Evolutionary conservation across 2,329 filamentous ascomycete species (phyloP), one percentile per base, ranked within the genome.

Genomic region (Hypoxylon sp.): DNA sequence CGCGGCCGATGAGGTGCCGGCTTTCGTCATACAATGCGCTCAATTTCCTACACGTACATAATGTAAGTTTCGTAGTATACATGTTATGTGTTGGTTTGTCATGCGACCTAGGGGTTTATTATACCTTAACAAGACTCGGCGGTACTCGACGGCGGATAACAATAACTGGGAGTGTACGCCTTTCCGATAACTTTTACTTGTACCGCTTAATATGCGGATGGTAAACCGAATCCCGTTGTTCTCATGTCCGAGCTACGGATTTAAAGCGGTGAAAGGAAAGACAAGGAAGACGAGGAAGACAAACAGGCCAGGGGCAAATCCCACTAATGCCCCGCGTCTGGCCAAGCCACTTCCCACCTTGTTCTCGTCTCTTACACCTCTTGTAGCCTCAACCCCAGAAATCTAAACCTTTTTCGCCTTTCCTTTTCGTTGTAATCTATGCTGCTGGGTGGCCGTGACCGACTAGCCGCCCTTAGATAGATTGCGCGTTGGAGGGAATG

Each of bases 321-420:
- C 17, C 10, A 50, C 33, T 22, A 27, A 60, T 64, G 64, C 68
- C 68, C 68, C 64, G 64, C 68, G 60, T 62, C 60, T 61, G 63
- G 25, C 51, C 53, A 68, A 58, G 50, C 60, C 56, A 55, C 50
- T 58, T 63, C 17, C 56, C 50, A 57, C 53, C 53, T 60, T 35
- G 31, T 58, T 58, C n/a, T 56, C 62, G 46, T 58, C 31, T 57
- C 42, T 53, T 25, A 22, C 25, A 56, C 48, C 31, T 57, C 42
- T 53, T 25, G 30, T 31, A 56, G 53, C 42, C 61, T 65, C 51
- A 55, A 53, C 56, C 44, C 22, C 37, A 60, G 25, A 46, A 8
- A 50, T 37, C n/a, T 31, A 6, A 31, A 35, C 30, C 30, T 46
- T 48, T 25, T 48, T 42, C 37, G 33, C 2, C 22, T 25, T 31